Evolutionary conservation across 345 rosid species (phyloP).

Genomic region (Erysimum cheiranthoides): DNA sequence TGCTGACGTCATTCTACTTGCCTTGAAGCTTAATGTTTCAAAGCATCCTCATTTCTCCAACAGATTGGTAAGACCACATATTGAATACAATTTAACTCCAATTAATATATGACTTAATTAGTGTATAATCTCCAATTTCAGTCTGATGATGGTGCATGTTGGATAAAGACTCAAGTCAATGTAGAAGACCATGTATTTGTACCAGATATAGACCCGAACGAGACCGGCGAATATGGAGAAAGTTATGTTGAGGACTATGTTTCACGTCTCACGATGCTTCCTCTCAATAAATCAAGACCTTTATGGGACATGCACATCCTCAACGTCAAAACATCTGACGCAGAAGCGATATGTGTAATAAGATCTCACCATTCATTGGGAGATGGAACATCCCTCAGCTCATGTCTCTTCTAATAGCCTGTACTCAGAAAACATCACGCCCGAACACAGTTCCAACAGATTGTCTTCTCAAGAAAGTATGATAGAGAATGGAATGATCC

Average conservation of each 20-base stretch:
- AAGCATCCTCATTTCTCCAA: constrained; percentile 84
- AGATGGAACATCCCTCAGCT: constrained; percentile 63
- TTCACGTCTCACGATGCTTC: constrained; percentile 56
- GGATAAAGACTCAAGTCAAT: constrained; percentile 57
- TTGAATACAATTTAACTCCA: constrained; percentile 6
- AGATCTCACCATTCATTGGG: constrained; percentile 66
- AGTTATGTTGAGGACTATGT: constrained; percentile 63
- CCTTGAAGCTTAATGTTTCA: constrained; percentile 55
- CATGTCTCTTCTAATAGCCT: constrained; percentile 58
- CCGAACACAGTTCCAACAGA: constrained; percentile 46
- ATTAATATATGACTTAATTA: constrained; percentile 5
- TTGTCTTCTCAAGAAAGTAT: too few species aligned
- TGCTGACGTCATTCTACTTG: constrained; percentile 49
- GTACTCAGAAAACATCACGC: constrained; percentile 55
- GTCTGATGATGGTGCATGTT: constrained; percentile 46
- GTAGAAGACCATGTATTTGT: constrained; percentile 60
- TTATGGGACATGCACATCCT: constrained; percentile 85
- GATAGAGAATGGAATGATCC: too few species aligned
- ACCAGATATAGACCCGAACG: constrained; percentile 52
- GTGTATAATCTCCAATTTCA: constrained; percentile 32
- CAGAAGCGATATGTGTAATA: constrained; percentile 55
- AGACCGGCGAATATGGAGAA: constrained; percentile 46
- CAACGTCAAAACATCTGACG: constrained; percentile 63
- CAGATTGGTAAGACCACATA: constrained; percentile 52
- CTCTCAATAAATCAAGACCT: constrained; percentile 61